A percentile compares a stretch with the other conserved stretches of the same genome.
Evolutionary conservation across 2,329 filamentous ascomycete genomes (phyloP).

Genomic region (Talaromyces sp.): DNA sequence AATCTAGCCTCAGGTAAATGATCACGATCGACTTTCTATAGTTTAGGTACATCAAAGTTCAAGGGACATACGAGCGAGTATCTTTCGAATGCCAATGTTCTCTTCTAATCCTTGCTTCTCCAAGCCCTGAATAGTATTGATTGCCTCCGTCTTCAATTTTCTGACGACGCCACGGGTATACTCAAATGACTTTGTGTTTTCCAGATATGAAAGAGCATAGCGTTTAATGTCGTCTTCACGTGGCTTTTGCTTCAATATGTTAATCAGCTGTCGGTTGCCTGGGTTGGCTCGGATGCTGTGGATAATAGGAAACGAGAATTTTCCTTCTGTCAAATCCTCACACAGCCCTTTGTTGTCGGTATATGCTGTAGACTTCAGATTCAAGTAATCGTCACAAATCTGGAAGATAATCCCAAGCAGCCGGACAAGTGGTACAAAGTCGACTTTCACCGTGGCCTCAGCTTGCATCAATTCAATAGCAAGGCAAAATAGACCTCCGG

Average conservation of each 20-base stretch:
- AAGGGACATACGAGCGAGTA: constrained; percentile 12
- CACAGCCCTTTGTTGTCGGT: constrained; percentile 36
- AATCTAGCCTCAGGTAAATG: neutral
- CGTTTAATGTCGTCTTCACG: constrained; percentile 14
- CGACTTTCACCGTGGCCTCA: constrained; percentile 14
- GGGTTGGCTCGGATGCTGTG: constrained; percentile 11
- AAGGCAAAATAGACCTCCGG: constrained; percentile 25
- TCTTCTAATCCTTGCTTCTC: constrained; percentile 5
- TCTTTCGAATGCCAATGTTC: constrained; percentile 11
- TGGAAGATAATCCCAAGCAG: constrained; percentile 26
- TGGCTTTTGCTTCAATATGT: constrained; percentile 14
- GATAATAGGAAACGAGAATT: constrained; percentile 37
- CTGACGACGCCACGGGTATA: constrained; percentile 7
- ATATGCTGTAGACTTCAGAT: constrained; percentile 26
- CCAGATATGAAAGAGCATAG: constrained; percentile 8
- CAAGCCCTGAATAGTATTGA: neutral
- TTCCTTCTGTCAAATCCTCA: constrained; percentile 43
- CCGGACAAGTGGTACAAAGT: constrained; percentile 19
- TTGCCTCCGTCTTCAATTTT: constrained; percentile 4
- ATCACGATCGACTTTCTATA: neutral
- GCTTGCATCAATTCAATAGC: constrained; percentile 21
- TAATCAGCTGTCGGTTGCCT: constrained; percentile 9
- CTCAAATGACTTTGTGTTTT: constrained; percentile 6
- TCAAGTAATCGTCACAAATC: constrained; percentile 28
- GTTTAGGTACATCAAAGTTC: neutral